Conservation (phyloP, 179 eudicot species). For the Silene coronaria region DNA sequence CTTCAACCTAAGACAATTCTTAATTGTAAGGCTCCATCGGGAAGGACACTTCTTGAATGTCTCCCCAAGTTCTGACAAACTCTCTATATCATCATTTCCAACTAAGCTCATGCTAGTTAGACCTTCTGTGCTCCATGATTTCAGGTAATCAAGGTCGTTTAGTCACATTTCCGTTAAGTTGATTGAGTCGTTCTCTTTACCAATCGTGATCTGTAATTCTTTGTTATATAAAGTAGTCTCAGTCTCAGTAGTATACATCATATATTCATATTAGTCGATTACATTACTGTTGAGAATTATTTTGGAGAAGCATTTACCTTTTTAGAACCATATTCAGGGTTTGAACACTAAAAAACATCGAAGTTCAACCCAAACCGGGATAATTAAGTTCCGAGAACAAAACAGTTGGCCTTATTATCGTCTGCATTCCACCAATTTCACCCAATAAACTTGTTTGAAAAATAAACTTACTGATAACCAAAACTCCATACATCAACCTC, state of each 20-base stretch:
- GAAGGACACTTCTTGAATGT: conserved; percentile 1
- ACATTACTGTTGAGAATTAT: neutral
- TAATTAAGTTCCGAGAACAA: too few relatives aligned
- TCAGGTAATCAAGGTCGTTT: neutral
- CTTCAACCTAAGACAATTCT: neutral
- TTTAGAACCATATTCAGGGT: too few relatives aligned
- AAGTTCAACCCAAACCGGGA: too few relatives aligned
- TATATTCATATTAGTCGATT: too few relatives aligned
- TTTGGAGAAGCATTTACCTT: too few relatives aligned
- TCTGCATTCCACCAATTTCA: too few relatives aligned
- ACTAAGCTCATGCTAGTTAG: neutral
- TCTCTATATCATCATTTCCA: neutral
- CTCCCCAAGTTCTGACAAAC: neutral
- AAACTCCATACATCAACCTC: too few relatives aligned
- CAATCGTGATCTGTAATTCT: neutral
- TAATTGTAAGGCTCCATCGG: neutral
- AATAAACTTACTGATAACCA: too few relatives aligned
- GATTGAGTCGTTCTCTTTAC: neutral
- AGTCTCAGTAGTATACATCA: too few relatives aligned
- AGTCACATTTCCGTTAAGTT: neutral
- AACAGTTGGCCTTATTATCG: too few relatives aligned
- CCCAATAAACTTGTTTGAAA: too few relatives aligned
- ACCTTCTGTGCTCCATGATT: neutral
- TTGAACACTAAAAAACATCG: too few relatives aligned
- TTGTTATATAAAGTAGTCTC: neutral